These are phyloP conservation scores for Podochytrium sp. DNA, from an alignment of 192 early-diverging fungal species.

Conservation along the genomic window DNA sequence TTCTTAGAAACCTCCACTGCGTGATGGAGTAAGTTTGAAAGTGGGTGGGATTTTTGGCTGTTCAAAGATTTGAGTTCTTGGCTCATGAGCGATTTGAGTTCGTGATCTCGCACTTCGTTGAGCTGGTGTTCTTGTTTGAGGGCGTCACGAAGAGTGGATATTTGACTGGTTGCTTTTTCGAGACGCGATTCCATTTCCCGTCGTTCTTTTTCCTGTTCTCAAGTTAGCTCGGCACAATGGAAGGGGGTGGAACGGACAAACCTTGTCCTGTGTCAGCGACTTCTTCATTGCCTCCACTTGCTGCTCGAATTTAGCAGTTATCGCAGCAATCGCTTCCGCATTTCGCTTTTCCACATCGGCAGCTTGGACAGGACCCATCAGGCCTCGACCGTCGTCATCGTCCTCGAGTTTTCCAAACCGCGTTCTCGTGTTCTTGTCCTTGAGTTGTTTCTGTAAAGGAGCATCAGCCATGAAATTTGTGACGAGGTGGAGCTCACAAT, in stretches of 20 bases:
- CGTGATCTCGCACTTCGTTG: constrained; percentile 25
- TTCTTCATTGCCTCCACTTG: constrained; percentile 30
- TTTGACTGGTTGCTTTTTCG: constrained; percentile 19
- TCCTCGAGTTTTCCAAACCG: constrained; percentile 37
- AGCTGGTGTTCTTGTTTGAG: constrained; percentile 28
- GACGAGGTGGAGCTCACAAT: background rate
- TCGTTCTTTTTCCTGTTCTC: constrained; percentile 25
- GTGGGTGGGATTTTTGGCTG: no score
- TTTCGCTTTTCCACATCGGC: constrained; percentile 16
- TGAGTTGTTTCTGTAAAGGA: constrained; percentile 11
- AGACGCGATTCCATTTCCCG: constrained; percentile 24
- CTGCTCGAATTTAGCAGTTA: constrained; percentile 21
- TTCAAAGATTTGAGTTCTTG: background rate
- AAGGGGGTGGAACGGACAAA: background rate
- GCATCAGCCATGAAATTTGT: background rate
- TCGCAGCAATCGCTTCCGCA: background rate
- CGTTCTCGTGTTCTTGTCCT: background rate
- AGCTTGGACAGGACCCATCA: background rate
- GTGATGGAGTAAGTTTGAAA: no score
- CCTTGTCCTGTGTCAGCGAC: background rate
- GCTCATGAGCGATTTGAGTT: background rate
- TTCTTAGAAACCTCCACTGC: no score
- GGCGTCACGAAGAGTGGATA: constrained; percentile 15
- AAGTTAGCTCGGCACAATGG: background rate
- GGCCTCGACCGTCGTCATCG: constrained; percentile 13